Base-by-base conservation (phyloP, 805 yeast species). In the Lachancea sp. region DNA sequence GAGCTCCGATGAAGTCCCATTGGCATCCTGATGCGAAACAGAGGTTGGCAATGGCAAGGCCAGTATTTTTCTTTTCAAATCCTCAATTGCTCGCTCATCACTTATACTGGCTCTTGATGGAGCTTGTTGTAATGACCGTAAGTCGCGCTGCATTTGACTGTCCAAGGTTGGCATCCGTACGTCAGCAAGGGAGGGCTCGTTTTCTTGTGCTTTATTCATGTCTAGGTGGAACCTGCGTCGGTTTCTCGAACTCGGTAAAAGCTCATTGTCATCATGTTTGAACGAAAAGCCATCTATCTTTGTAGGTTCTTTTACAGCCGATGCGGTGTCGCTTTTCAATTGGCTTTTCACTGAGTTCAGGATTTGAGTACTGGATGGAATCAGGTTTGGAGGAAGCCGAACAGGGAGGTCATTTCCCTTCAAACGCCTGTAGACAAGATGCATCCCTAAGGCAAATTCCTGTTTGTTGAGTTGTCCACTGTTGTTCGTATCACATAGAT, bases 361-460 rank as follows among this genome's bases (percentile, higher is more conserved):
- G 44, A 83, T 71, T 52, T 79, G 77, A 28, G 83, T 74, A 6
- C 95, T 83, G 2, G 95, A 94, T 6, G 98, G 97, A 22, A 88
- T 68, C 48, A 90, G 73, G 56, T 88, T 95, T 2, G 94, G 87
- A 2, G 97, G 97, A 39, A 90, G 71, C 40, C 78, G 69, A 35
- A 70, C 58, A 18, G 98, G 98, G 37, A 92, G 65, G n/a, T 83
- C 86, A 48, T 76, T 78, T 2, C 97, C 97, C 56, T 88, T 89
- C 57, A 90, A 68, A 47, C 90, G 75, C 60, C 96, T 77, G 65
- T 92, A 90, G 32, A 90, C 90, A 44, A 90, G 70, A 70, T 94
- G 97, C 97, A 90, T 92, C 23, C 97, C 97, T 25, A 92, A 88
- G 0, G 96, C 83, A 67, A 90, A 92, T 61, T 87, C 95, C 59